Percentiles rank a stretch among this genome's conserved stretches.
Conservation (phyloP, 2,329 filamentous ascomycete genomes). For the Ascochyta clinopodiicola region DNA sequence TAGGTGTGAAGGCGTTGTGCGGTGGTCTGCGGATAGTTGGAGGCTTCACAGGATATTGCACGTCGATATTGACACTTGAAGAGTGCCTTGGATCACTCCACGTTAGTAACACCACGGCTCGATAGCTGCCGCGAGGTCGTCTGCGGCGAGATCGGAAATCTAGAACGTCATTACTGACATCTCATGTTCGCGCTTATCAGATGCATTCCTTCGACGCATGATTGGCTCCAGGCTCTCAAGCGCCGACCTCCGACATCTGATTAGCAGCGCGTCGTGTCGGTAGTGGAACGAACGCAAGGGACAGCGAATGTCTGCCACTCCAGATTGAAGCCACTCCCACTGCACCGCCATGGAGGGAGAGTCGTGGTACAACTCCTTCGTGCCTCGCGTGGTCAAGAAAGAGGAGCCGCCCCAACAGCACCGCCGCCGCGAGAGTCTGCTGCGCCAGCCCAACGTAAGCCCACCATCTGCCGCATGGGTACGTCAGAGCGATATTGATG, state of each 20-base stretch:
- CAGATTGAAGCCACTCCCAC: slow-evolving; percentile 12
- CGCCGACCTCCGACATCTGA: slow-evolving; percentile 13
- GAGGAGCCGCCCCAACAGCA: slow-evolving; percentile 57
- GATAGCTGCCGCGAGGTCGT: slow-evolving; percentile 17
- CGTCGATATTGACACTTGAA: background rate
- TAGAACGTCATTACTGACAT: slow-evolving; percentile 27
- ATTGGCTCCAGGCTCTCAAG: slow-evolving; percentile 5
- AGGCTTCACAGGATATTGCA: background rate
- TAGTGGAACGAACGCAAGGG: slow-evolving; percentile 1
- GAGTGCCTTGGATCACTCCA: background rate
- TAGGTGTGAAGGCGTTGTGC: background rate
- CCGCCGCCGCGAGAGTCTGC: slow-evolving; percentile 71
- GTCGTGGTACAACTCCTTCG: slow-evolving; percentile 78
- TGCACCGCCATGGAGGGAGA: slow-evolving; percentile 69
- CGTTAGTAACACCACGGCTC: slow-evolving; percentile 14
- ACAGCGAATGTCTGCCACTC: slow-evolving; percentile 12
- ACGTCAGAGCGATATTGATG: slow-evolving; percentile 48
- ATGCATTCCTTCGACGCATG: background rate
- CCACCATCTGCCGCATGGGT: slow-evolving; percentile 42
- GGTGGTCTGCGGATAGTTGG: background rate
- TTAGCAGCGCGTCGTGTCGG: slow-evolving; percentile 9
- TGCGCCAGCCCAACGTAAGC: slow-evolving; percentile 61
- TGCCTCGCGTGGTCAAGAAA: slow-evolving; percentile 66
- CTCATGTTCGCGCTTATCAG: slow-evolving; percentile 12
- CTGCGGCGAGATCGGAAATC: slow-evolving; percentile 14